Conservation (phyloP, 306 rosid species). For the Trifolium pratense region DNA sequence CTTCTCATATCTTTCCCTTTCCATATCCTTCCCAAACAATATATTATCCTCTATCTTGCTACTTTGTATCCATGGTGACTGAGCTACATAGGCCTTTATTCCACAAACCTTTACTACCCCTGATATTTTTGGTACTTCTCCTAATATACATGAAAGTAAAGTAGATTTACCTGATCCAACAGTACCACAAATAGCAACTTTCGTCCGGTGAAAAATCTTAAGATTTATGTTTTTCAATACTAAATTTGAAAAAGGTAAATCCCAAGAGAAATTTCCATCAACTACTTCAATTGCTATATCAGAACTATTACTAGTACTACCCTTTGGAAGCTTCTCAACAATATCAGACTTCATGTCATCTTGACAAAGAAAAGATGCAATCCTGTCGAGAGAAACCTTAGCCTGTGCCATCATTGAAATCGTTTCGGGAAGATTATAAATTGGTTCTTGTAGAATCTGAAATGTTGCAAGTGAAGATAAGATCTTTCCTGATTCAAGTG, state of each 20-base stretch:
- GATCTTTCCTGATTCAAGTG: slow-evolving; percentile 79
- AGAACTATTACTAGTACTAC: too few relatives aligned
- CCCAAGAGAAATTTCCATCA: slow-evolving; percentile 88
- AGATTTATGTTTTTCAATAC: slow-evolving; percentile 64
- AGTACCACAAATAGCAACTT: slow-evolving; percentile 84
- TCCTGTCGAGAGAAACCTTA: slow-evolving; percentile 85
- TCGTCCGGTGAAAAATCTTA: slow-evolving; percentile 59
- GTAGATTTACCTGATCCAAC: slow-evolving; percentile 93
- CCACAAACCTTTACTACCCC: slow-evolving; percentile 75
- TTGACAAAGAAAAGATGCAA: slow-evolving; percentile 69
- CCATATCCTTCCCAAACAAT: slow-evolving; percentile 77
- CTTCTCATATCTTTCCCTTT: slow-evolving; percentile 65
- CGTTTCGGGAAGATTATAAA: slow-evolving; percentile 68
- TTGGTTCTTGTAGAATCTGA: slow-evolving; percentile 81
- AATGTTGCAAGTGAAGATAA: slow-evolving; percentile 88
- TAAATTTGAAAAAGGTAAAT: slow-evolving; percentile 50
- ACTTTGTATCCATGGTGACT: slow-evolving; percentile 92
- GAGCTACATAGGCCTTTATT: slow-evolving; percentile 85
- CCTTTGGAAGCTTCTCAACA: slow-evolving; percentile 71
- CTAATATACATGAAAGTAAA: slow-evolving; percentile 77
- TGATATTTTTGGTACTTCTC: slow-evolving; percentile 78
- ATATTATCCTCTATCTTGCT: slow-evolving; percentile 80
- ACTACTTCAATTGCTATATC: slow-evolving; percentile 62
- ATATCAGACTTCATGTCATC: slow-evolving; percentile 69
- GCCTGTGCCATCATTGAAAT: slow-evolving; percentile 76